Evolutionary conservation across 345 rosid species (phyloP).

Genomic region (Euphorbia tirucalli): DNA sequence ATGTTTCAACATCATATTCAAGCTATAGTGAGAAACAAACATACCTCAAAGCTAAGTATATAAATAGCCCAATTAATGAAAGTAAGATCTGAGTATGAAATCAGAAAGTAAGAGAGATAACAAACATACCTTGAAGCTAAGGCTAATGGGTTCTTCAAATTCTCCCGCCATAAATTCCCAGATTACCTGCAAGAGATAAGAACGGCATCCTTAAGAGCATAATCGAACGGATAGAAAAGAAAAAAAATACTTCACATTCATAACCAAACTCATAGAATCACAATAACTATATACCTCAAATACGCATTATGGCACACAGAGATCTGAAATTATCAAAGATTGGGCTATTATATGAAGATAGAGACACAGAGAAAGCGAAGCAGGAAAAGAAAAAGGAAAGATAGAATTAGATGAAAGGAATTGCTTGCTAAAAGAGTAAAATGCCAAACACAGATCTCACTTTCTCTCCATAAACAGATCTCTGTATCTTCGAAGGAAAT

Average conservation of each 20-base stretch:
- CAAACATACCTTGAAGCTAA: conserved; percentile 55
- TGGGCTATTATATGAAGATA: neutral
- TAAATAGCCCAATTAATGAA: neutral
- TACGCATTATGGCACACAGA: neutral
- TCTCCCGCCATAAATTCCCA: conserved; percentile 57
- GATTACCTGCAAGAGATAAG: conserved; percentile 13
- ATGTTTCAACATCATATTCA: neutral
- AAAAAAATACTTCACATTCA: neutral
- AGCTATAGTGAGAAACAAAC: neutral
- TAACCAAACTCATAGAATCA: neutral
- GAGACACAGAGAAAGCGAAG: neutral
- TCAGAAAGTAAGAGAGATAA: neutral
- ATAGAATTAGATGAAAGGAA: neutral
- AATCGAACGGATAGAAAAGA: neutral
- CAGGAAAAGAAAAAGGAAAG: neutral
- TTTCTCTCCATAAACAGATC: neutral
- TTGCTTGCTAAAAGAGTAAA: conserved; percentile 7
- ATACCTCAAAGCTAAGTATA: too few species aligned
- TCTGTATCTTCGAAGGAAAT: neutral
- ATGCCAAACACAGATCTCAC: conserved; percentile 14
- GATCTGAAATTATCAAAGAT: conserved; percentile 3
- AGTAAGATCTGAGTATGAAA: neutral
- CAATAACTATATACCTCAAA: neutral
- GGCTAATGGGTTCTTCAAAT: conserved; percentile 53
- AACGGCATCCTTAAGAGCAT: neutral